These are phyloP conservation scores for Tetrahymena malaccensis DNA, from an alignment of 73 alveolate species.

Conservation along the genomic window DNA sequence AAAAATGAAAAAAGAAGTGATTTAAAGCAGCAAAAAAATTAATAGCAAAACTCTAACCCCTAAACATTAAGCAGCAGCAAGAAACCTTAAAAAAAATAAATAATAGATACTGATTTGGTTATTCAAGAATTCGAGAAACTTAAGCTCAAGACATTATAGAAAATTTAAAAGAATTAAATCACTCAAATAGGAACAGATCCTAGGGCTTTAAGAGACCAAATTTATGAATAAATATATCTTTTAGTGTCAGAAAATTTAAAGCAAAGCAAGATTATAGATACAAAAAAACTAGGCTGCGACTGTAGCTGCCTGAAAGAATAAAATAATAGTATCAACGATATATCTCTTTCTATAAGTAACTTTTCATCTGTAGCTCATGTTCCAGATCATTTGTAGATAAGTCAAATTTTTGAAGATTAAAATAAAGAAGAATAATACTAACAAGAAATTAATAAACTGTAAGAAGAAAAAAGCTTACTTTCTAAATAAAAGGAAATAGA, in stretches of 20 bases:
- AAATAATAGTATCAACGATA: not conserved
- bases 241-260: not conserved
- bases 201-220: not conserved
- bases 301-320: not conserved
- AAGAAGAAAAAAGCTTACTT: not conserved
- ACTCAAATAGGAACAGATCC: not conserved
- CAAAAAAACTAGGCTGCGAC: not conserved
- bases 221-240: not conserved
- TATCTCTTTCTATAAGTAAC: not conserved
- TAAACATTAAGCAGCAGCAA: not conserved
- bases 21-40: not conserved
- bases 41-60: not conserved
- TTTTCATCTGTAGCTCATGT: not conserved
- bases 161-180: not conserved
- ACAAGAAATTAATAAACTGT: not conserved
- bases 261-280: not conserved
- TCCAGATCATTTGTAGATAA: not conserved
- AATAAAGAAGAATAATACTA: not conserved
- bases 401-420: not conserved
- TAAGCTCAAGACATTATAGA: not conserved
- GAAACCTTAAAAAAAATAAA: not conserved
- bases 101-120: not conserved
- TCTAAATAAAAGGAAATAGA: not conserved
- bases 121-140: not conserved
- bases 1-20: not conserved